Base-by-base conservation (phyloP, 768 basidiomycete species). In the Mrakia hoshinonis region DNA sequence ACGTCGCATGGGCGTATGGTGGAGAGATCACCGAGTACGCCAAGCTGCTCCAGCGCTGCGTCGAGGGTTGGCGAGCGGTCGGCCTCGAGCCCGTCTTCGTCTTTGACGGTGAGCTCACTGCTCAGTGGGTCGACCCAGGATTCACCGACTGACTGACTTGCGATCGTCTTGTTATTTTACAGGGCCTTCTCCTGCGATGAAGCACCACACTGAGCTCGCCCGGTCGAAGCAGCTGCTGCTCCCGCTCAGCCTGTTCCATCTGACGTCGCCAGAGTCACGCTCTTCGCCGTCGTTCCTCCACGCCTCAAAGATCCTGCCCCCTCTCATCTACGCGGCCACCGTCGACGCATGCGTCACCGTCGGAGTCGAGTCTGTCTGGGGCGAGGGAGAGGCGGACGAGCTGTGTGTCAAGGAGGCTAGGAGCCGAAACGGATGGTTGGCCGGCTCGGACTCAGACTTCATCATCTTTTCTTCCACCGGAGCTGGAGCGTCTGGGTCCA, bases 1-100 rank as follows among this genome's bases (percentile, higher is more conserved):
- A 75, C 31, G 63, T 79, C 22, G 77, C 77, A 12, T 78, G 76
- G 77, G 74, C 78, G 1, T 76, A 77, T 11, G 79, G 79, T 18
- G 80, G 80, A 67, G 79, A 80, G 43, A 78, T 79, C 68, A 69
- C 77, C 3, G 64, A 75, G 3, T 79, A 77, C 70, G 78, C 77
- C 38, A 60, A 74, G n/a, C 55, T 78, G 1, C 70, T 78, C 3
- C 74, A 74, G 65, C 68, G 73, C 36, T 48, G 78, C 24, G 62
- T 79, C 26, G 72, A 70, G 15, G 74, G 75, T 18, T 79, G 78
- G 77, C 69, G 76, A 43, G 69, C 68, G 10, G 75, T 79, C 1
- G 78, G 77, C 6, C 68, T 80, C 46, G 77, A 79, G 58, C 77
- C 77, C 3, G 75, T 75, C 38, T 77, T 81, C 46, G 77, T 80